Conservation (phyloP, 139 green algal species). For the Astrephomene gubernaculifera region DNA sequence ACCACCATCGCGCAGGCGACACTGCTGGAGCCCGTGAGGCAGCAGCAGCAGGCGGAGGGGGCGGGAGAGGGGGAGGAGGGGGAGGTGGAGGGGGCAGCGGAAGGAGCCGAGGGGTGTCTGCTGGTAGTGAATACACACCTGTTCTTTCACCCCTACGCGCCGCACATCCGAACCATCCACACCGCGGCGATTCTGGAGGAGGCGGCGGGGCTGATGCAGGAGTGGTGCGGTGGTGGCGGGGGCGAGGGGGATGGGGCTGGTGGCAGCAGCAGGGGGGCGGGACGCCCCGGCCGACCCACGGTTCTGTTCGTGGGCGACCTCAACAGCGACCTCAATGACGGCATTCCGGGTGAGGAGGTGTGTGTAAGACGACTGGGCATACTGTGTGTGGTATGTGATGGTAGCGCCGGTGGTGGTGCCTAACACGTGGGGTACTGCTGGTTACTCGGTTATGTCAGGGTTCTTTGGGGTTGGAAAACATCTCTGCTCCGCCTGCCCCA, state of each 20-base stretch:
- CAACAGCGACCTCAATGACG: constrained; percentile 91
- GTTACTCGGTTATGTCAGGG: too few relatives aligned
- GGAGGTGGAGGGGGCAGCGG: background rate
- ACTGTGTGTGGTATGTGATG: too few relatives aligned
- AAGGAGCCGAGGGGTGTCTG: constrained; percentile 9
- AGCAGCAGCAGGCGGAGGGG: background rate
- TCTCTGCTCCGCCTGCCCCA: background rate
- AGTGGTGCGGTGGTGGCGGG: constrained; percentile 4
- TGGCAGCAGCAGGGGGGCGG: background rate
- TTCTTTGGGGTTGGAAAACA: too few relatives aligned
- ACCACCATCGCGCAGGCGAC: constrained; percentile 84
- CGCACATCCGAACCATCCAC: constrained; percentile 92
- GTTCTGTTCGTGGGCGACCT: constrained; percentile 89
- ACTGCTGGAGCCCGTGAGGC: constrained; percentile 59
- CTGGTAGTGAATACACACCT: constrained; percentile 92
- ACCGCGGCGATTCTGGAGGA: constrained; percentile 78
- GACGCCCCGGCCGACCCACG: constrained; percentile 31
- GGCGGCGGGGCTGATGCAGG: constrained; percentile 53
- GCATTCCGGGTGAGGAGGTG: constrained; percentile 72
- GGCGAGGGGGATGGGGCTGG: too few relatives aligned
- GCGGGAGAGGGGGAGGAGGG: background rate
- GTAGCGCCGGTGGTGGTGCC: too few relatives aligned
- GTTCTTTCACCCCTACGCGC: constrained; percentile 92
- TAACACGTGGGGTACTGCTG: too few relatives aligned
- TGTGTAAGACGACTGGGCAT: too few relatives aligned